These are phyloP conservation scores for Anthoceros angustus DNA, from an alignment of 225 moss, liverwort and hornwort genomes.

Conservation along the genomic window DNA sequence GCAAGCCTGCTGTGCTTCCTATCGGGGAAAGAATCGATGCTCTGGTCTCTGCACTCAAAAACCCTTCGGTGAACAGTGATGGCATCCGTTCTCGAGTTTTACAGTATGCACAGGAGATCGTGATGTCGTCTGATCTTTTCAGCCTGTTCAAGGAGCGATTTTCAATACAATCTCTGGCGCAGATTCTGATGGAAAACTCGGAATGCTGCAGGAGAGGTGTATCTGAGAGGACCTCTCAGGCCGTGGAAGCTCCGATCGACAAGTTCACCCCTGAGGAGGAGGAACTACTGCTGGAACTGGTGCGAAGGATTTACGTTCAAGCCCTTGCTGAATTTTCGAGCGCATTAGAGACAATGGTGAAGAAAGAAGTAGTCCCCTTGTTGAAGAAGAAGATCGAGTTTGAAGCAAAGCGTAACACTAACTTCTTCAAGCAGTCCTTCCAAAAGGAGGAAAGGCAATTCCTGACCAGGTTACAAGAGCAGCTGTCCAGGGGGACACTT, in stretches of 20 bases:
- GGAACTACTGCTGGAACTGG: background rate
- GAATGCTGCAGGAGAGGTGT: no score
- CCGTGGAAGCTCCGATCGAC: no score
- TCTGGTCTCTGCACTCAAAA: no score
- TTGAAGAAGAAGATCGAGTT: background rate
- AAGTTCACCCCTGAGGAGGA: background rate
- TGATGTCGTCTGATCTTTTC: no score
- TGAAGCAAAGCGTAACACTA: background rate
- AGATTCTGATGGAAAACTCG: no score
- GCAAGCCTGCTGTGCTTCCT: no score
- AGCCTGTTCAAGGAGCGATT: no score
- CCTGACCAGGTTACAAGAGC: background rate
- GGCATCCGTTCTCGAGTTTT: background rate
- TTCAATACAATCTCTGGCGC: no score
- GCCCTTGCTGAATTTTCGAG: background rate
- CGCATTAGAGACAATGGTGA: background rate
- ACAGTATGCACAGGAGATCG: no score
- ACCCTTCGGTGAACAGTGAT: no score
- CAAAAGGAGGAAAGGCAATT: background rate
- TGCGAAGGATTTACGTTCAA: background rate
- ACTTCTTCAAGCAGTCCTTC: background rate
- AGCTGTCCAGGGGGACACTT: background rate
- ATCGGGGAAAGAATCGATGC: no score
- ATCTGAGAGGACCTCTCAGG: no score
- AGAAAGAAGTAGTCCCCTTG: background rate